Conservation (phyloP, 2,329 filamentous ascomycete genomes). For the Trichoderma aggressivum region DNA sequence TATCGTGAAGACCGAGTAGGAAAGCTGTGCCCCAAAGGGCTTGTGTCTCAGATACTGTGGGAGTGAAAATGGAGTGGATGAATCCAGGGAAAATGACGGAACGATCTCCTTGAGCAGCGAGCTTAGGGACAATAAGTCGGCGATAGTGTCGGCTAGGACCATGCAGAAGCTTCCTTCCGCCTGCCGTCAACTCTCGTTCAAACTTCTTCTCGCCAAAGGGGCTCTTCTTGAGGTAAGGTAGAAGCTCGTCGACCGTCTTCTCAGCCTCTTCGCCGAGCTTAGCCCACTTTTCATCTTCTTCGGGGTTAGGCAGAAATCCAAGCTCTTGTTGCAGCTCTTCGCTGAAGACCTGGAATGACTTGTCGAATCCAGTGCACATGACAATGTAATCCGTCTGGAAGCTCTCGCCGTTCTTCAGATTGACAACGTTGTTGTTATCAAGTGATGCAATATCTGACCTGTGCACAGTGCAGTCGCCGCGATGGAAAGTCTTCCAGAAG, state of each 20-base stretch:
- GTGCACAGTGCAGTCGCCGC: not conserved
- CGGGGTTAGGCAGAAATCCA: conserved; percentile 18
- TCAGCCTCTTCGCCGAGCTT: not conserved
- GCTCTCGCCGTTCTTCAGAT: not conserved
- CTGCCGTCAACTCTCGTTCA: not conserved
- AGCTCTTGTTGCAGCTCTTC: conserved; percentile 20
- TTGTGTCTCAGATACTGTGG: not conserved
- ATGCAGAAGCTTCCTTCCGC: not conserved
- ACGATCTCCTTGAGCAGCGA: not conserved
- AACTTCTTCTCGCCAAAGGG: not conserved
- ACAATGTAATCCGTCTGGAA: conserved; percentile 24
- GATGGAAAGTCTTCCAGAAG: not conserved
- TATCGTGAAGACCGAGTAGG: conserved; percentile 26
- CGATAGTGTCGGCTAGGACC: not conserved
- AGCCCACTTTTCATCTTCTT: not conserved
- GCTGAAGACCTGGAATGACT: conserved; percentile 24
- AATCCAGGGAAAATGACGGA: not conserved
- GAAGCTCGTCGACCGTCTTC: not conserved
- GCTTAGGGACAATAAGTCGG: not conserved
- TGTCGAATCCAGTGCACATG: conserved; percentile 27
- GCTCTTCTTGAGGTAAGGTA: not conserved
- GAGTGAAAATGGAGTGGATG: not conserved
- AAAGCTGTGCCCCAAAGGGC: conserved; percentile 21
- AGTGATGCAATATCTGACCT: not conserved
- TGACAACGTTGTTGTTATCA: not conserved